Percentiles rank a stretch among this genome's conserved stretches.
phyloP scores from a whole-genome alignment of 345 rosid species.

The Arabidopsis arenosa region DNA sequence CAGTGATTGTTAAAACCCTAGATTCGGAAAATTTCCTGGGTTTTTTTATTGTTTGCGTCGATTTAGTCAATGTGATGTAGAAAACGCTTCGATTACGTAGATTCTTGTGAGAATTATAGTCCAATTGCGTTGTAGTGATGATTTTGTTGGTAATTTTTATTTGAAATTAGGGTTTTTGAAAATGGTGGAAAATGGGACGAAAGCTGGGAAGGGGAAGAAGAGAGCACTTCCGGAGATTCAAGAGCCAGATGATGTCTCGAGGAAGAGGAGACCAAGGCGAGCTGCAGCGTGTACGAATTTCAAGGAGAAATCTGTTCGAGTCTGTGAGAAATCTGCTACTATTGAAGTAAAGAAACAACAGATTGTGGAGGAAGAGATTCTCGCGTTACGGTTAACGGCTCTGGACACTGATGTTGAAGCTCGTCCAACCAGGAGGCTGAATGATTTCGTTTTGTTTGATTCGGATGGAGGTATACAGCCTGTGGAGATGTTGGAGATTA shows the following conservation, averaged over 20 bases:
- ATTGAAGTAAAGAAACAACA: conserved; percentile 56
- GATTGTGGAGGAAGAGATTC: conserved; percentile 58
- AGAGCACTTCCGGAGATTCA: conserved; percentile 39
- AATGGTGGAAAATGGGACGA: conserved; percentile 33
- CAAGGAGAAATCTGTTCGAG: conserved; percentile 59
- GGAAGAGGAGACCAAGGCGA: conserved; percentile 68
- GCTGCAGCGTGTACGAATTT: conserved; percentile 77
- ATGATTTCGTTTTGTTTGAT: conserved; percentile 59
- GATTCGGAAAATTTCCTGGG: neutral
- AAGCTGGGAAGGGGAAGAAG: conserved; percentile 44
- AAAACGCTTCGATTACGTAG: neutral
- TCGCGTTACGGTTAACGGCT: conserved; percentile 52
- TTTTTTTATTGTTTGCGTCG: neutral
- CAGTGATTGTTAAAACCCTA: conserved; percentile 6
- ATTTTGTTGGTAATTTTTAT: neutral
- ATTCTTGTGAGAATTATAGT: neutral
- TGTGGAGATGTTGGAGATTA: conserved; percentile 65
- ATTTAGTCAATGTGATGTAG: neutral
- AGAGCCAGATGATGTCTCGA: conserved; percentile 35
- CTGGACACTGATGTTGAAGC: conserved; percentile 44
- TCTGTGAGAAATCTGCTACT: conserved; percentile 51
- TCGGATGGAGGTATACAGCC: conserved; percentile 48
- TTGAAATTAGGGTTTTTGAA: conserved; percentile 13
- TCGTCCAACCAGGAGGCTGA: conserved; percentile 61
- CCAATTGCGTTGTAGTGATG: neutral